Base-by-base conservation (phyloP, 371 early-diverging fungal genomes). In the Batkoa obscura region DNA sequence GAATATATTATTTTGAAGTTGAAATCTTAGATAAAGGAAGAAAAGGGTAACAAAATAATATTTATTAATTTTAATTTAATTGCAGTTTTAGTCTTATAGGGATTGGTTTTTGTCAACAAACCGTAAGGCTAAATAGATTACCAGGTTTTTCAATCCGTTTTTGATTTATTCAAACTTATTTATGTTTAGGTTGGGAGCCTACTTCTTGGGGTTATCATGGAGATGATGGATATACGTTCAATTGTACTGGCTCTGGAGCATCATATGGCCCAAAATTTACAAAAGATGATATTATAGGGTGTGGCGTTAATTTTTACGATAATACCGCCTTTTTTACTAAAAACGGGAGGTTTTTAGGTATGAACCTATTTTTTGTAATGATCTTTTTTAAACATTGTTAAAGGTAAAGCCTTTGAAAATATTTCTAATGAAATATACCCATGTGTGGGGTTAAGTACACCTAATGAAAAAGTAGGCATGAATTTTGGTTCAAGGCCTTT, bases 401-500 rank as follows among this genome's bases (percentile, higher is more conserved):
- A 75, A 62, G 83, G 80, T 39, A 64, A 68, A 34, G 72, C 70
- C 3, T 69, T 73, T 50, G 62, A 66, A n/a, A 66, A 71, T 37
- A 64, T 76, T 13, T 72, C 72, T 33, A 66, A 67, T 0, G 57
- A 67, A n/a, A 59, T 89, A 10, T 94, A 74, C 61, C 93, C 96
- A 1, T 76, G 79, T 9, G 78, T 97, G 55, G 98, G 96, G 10
- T 70, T 94, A 65, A 72, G 92, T 39, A 93, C 96, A 5, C 75
- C 75, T 0, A 87, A 86, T 10, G 98, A 95, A 68, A 65, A 76
- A 38, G 69, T 92, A 12, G 75, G 78, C 56, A 86, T 79, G 9
- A 97, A 95, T 68, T 97, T 97, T 78, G 98, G 98, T 1, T 75
- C 80, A 37, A 59, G 59, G 39, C 71, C 77, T 12, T 97, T 97